A percentile compares a stretch with the other conserved stretches of the same genome.
phyloP scores from a whole-genome alignment of 345 rosid genomes.

The Eutrema heterophyllum region DNA sequence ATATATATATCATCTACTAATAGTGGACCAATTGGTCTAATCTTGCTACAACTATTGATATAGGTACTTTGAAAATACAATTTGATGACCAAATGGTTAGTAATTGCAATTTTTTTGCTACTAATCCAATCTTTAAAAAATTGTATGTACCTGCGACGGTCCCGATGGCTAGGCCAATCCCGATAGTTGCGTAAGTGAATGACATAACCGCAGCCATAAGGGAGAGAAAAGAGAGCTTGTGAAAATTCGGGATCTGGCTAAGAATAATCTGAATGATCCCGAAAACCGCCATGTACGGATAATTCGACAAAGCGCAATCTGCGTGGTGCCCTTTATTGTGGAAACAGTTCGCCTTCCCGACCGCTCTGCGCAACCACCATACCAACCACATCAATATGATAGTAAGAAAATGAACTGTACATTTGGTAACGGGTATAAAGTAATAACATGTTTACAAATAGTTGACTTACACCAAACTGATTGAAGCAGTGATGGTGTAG shows the following conservation, averaged over 20 bases:
- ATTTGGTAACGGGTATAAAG: not conserved
- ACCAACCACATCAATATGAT: not conserved
- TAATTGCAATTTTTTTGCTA: not conserved
- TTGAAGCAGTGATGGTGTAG: conserved; percentile 93
- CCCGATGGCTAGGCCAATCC: conserved; percentile 77
- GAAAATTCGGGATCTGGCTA: conserved; percentile 82
- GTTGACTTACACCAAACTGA: conserved; percentile 88
- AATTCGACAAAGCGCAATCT: conserved; percentile 46
- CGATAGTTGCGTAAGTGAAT: conserved; percentile 68
- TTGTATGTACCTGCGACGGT: conserved; percentile 26
- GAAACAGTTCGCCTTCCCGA: conserved; percentile 68
- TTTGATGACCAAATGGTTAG: not conserved
- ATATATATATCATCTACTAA: no score
- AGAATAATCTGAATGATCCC: conserved; percentile 63
- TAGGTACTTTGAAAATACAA: not conserved
- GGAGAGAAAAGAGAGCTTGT: conserved; percentile 85
- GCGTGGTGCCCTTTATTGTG: conserved; percentile 55
- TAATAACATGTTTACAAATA: conserved; percentile 1
- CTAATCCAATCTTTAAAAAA: not conserved
- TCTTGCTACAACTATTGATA: not conserved
- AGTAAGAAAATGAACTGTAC: not conserved
- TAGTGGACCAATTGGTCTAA: not conserved
- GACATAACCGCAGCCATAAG: conserved; percentile 87
- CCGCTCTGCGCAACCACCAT: conserved; percentile 50
- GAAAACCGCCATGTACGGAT: conserved; percentile 62